Evolutionary conservation across 495 filamentous ascomycete genomes (phyloP).

Genomic region (Staphylotrichum longicolle): DNA sequence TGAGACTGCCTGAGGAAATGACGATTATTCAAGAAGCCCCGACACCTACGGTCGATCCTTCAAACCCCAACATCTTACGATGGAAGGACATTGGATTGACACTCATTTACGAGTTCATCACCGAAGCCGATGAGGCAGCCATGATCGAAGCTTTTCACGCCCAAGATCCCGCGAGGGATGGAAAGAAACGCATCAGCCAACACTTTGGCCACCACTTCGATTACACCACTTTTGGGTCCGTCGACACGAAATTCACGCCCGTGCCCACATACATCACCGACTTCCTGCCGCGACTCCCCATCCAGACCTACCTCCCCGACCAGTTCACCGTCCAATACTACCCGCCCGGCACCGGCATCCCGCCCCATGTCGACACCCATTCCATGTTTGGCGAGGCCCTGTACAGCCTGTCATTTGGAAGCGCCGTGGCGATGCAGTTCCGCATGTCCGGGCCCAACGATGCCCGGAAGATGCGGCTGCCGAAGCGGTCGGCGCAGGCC

Average conservation of each 20-base stretch:
- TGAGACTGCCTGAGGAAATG: neutral
- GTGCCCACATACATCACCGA: constrained; percentile 30
- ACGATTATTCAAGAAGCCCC: neutral
- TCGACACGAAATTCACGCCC: constrained; percentile 23
- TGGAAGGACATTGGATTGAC: constrained; percentile 31
- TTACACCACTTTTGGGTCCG: constrained; percentile 37
- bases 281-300: constrained; percentile 30
- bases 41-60: constrained; percentile 15
- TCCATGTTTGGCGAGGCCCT: constrained; percentile 36
- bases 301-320: constrained; percentile 28
- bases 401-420: constrained; percentile 34
- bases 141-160: constrained; percentile 34
- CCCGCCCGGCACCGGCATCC: constrained; percentile 37
- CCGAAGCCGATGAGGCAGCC: constrained; percentile 25
- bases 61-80: constrained; percentile 24
- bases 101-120: constrained; percentile 34
- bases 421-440: constrained; percentile 33
- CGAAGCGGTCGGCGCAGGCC: constrained; percentile 27
- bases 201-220: constrained; percentile 38
- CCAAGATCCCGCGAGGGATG: constrained; percentile 13
- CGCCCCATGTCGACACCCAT: constrained; percentile 38
- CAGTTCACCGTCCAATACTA: constrained; percentile 40
- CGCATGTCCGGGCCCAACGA: constrained; percentile 31
- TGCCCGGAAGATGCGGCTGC: constrained; percentile 34
- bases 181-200: constrained; percentile 29